phyloP scores from a whole-genome alignment of 345 rosid species.

The Raphanus sativus region DNA sequence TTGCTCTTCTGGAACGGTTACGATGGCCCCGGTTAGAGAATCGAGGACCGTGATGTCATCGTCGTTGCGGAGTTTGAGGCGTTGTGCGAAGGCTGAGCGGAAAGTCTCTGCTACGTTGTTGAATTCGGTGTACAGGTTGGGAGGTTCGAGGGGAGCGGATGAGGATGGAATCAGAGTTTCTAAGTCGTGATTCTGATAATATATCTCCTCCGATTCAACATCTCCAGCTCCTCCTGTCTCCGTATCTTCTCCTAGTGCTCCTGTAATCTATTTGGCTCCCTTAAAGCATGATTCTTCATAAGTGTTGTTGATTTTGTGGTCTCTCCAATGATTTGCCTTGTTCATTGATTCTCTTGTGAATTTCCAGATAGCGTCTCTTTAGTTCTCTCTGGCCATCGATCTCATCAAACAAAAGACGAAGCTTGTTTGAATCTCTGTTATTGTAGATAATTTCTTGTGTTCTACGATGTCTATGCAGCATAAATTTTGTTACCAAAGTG shows the following conservation, averaged over 20 bases:
- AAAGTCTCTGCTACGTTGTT: conserved; percentile 55
- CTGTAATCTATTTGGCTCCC: background rate
- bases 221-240: background rate
- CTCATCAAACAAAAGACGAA: no score
- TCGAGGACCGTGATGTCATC: conserved; percentile 36
- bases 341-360: no score
- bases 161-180: background rate
- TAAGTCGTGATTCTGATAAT: no score
- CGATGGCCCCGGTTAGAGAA: conserved; percentile 58
- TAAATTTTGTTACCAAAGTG: no score
- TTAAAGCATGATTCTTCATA: background rate
- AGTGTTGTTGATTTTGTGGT: background rate
- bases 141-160: conserved; percentile 17
- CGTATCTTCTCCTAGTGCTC: background rate
- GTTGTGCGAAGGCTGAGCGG: conserved; percentile 56
- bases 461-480: no score
- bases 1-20: conserved; percentile 41
- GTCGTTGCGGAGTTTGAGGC: conserved; percentile 31
- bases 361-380: no score
- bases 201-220: background rate
- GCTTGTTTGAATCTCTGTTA: no score
- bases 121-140: conserved; percentile 52
- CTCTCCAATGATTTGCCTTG: no score
- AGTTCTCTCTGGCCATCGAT: no score
- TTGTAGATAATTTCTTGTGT: no score